Evolutionary conservation across 2,329 filamentous ascomycete genomes (phyloP), one percentile per base, ranked within the genome.

Genomic region (Hypoxylon sp.): DNA sequence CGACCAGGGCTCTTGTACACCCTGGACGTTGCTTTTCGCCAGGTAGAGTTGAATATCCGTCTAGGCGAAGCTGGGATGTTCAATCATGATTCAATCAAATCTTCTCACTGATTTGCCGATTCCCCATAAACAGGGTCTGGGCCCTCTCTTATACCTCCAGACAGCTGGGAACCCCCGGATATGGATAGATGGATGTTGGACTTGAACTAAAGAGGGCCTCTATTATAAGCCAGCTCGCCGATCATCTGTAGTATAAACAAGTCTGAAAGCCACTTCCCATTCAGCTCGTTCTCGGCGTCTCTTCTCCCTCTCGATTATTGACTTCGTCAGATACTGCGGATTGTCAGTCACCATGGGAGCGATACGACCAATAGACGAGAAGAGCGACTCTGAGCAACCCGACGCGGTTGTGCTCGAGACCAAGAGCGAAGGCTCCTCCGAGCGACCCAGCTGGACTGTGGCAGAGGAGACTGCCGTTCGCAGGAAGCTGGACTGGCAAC

Each of bases 401-500:
- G 70, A 71, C n/a, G 65, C 72, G 27, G 61, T 74, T 37, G 50
- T 70, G 58, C 56, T 73, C 45, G 75, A 75, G 46, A 69, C 68
- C 29, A 74, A 72, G 71, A 74, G 74, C 51, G 70, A 74, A 27
- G 70, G 63, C 7, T 75, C 74, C 34, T 54, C 66, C n/a, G 69
- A 73, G 11, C 58, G 50, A 21, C 65, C 82, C 39, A 78, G 78
- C 39, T 87, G 85, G 84, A 83, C 83, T 3, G 77, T 78, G 34
- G 82, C 80, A 50, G 85, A 87, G 67, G 84, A 87, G 75, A 79
- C 74, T 16, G 74, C 71, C 0, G 76, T 87, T 16, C 80, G 84
- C 63, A 82, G 80, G 67, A 86, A 85, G 76, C 77, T 87, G 43
- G 85, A 87, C 74, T 81, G 78, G 75, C 81, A 83, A 65, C 79